Evolutionary conservation across 2,329 filamentous ascomycete genomes (phyloP).

Genomic region (Trichoderma endophyticum): DNA sequence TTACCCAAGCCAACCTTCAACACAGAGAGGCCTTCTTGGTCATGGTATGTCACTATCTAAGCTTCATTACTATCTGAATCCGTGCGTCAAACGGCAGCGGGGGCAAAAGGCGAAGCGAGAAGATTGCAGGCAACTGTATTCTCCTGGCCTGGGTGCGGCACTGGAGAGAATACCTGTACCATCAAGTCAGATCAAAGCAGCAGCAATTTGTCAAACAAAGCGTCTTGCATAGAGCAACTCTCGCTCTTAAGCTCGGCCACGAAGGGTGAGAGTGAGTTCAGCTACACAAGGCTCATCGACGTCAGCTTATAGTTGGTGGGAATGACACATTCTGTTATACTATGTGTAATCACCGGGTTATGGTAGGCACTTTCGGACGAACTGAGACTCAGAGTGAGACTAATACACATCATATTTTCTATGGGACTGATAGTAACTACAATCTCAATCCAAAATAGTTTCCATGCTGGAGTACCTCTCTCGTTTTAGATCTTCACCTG

Average conservation of each 20-base stretch:
- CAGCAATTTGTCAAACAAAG: background rate
- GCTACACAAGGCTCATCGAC: background rate
- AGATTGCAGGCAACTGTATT: no score
- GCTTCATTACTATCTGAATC: background rate
- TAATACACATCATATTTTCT: background rate
- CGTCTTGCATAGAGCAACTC: background rate
- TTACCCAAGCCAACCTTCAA: background rate
- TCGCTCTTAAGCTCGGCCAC: fast-evolving
- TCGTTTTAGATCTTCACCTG: background rate
- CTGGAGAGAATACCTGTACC: background rate
- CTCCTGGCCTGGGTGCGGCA: no score
- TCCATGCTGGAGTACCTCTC: fast-evolving
- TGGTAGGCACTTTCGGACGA: background rate
- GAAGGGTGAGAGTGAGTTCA: background rate
- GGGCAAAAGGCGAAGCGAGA: no score
- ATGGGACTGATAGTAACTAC: no score
- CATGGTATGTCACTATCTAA: no score
- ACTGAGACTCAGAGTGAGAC: background rate
- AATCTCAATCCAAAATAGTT: background rate
- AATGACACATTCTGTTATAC: background rate
- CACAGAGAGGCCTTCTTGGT: background rate
- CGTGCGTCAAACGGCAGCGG: background rate
- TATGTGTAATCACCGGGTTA: background rate
- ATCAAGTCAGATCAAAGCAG: background rate
- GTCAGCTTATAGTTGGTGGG: fast-evolving